Evolutionary conservation across 164 flowering plant species (phyloP).

Genomic region (Nelumbo lutea): DNA sequence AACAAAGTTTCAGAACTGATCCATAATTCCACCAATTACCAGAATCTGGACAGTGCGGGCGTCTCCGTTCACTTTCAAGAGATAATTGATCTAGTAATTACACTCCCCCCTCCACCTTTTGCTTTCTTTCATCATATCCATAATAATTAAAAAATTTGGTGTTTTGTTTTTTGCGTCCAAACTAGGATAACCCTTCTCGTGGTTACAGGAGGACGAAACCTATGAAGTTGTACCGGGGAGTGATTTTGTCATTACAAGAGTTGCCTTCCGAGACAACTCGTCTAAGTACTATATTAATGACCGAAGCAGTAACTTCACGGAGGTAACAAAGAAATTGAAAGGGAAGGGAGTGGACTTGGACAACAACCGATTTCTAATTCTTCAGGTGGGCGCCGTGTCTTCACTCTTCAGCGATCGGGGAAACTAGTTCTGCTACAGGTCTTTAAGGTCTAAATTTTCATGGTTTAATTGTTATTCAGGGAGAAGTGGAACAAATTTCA

Average conservation of each 20-base stretch:
- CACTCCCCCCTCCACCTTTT: neutral
- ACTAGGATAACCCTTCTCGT: neutral
- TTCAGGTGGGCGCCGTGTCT: slow-evolving; percentile 52
- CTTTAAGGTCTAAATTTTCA: neutral
- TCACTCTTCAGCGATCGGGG: neutral
- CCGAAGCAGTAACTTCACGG: slow-evolving; percentile 77
- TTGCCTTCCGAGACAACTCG: slow-evolving; percentile 87
- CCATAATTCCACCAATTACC: slow-evolving; percentile 92
- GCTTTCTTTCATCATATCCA: neutral
- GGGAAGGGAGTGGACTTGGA: slow-evolving; percentile 96
- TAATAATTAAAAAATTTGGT: neutral
- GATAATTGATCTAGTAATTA: slow-evolving; percentile 74
- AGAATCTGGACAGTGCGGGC: slow-evolving; percentile 89
- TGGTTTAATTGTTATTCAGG: slow-evolving; percentile 36
- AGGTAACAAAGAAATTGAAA: slow-evolving; percentile 82
- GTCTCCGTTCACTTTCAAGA: slow-evolving; percentile 97
- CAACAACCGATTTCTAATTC: slow-evolving; percentile 92
- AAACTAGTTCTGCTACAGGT: neutral
- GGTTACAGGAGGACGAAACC: slow-evolving; percentile 65
- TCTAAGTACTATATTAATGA: slow-evolving; percentile 86
- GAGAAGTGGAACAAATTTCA: slow-evolving; percentile 98
- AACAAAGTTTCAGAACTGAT: slow-evolving; percentile 97
- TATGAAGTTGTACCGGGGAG: slow-evolving; percentile 84
- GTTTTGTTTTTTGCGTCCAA: neutral
- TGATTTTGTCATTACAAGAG: slow-evolving; percentile 77